Evolutionary conservation across 2,329 filamentous ascomycete species (phyloP).

Genomic region (Talaromyces sp.): DNA sequence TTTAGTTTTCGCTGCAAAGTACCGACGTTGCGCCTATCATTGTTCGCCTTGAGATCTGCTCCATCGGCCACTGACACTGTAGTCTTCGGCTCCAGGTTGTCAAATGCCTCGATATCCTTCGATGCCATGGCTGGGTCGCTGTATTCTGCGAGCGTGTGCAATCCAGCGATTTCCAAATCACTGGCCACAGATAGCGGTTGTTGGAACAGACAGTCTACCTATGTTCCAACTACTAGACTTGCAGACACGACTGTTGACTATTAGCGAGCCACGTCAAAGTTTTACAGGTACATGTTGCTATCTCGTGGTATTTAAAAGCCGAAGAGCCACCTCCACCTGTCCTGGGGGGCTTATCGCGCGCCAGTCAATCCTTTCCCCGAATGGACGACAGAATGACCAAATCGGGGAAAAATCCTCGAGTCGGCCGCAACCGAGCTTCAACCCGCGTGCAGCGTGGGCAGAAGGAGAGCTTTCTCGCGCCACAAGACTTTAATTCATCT

Average conservation of each 20-base stretch:
- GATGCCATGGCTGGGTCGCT: background rate
- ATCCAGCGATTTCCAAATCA: constrained; percentile 29
- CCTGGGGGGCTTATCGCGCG: background rate
- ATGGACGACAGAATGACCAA: background rate
- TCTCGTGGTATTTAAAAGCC: background rate
- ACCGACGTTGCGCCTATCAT: constrained; percentile 1
- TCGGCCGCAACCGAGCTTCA: background rate
- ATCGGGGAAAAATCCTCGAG: background rate
- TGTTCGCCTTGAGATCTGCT: background rate
- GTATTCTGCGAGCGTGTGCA: background rate
- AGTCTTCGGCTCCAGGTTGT: background rate
- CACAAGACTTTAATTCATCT: background rate
- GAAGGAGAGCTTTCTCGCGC: background rate
- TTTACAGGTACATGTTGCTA: background rate
- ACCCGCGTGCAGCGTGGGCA: background rate
- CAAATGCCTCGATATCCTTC: constrained; percentile 2
- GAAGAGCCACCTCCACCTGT: background rate
- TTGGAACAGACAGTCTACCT: constrained; percentile 57
- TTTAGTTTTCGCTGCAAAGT: constrained; percentile 3
- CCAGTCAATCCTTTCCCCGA: background rate
- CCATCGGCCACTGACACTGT: background rate
- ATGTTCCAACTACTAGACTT: constrained; percentile 47
- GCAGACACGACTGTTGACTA: background rate
- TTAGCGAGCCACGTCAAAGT: background rate
- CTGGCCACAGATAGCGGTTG: constrained; percentile 43